Conservation (phyloP, 257 asterid genomes). For the Paraleonurus japonicus region DNA sequence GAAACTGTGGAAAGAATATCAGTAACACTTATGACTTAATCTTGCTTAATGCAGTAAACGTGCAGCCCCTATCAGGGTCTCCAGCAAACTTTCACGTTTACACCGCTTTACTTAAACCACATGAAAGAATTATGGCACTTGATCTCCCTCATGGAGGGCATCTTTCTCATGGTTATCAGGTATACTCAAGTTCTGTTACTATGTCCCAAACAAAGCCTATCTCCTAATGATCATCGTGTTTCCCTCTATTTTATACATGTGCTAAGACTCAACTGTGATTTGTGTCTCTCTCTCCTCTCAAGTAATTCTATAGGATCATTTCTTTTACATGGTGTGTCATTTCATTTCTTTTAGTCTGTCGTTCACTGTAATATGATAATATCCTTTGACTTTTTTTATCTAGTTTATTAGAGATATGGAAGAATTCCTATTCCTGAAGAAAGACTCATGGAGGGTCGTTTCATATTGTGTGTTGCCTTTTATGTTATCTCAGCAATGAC, state of each 20-base stretch:
- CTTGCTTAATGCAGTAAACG: constrained; percentile 60
- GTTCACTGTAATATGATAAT: too few relatives aligned
- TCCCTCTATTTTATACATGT: background rate
- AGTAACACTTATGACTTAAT: background rate
- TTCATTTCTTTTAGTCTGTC: too few relatives aligned
- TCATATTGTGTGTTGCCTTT: too few relatives aligned
- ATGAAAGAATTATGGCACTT: constrained; percentile 89
- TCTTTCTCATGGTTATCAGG: constrained; percentile 96
- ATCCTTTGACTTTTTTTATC: too few relatives aligned
- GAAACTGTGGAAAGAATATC: background rate
- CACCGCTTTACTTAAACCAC: constrained; percentile 87
- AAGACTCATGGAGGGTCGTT: too few relatives aligned
- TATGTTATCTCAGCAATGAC: too few relatives aligned
- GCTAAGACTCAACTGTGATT: too few relatives aligned
- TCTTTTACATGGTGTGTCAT: too few relatives aligned
- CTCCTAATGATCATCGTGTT: background rate
- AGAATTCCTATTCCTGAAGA: too few relatives aligned
- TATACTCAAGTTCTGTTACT: constrained; percentile 20
- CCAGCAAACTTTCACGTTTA: constrained; percentile 85
- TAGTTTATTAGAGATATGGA: too few relatives aligned
- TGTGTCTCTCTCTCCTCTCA: too few relatives aligned
- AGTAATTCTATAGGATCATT: too few relatives aligned
- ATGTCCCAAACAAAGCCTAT: background rate
- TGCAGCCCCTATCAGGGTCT: constrained; percentile 88
- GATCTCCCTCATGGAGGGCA: constrained; percentile 98